phyloP scores from a whole-genome alignment of 305 asterid genomes.

The Solanum hybrid region DNA sequence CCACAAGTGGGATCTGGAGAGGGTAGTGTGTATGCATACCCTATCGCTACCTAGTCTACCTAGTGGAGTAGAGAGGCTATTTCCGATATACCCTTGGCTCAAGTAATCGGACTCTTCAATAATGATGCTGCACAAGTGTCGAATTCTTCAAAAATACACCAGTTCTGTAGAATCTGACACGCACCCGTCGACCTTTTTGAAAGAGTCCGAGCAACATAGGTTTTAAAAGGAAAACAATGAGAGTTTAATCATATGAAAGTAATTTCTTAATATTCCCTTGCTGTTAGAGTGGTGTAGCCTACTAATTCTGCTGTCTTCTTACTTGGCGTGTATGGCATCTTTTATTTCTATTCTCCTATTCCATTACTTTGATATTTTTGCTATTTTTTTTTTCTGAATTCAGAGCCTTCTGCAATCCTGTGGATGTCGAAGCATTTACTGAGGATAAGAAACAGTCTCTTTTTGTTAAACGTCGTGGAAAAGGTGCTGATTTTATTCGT shows the following conservation, averaged over 20 bases:
- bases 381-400: not conserved
- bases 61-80: not conserved
- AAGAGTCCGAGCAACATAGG: not conserved
- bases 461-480: conserved; percentile 77
- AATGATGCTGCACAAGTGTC: not conserved
- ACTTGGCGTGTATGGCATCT: conserved; percentile 3
- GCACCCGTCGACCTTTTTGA: not conserved
- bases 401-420: conserved; percentile 94
- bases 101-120: not conserved
- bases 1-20: not conserved
- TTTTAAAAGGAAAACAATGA: not conserved
- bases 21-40: not conserved
- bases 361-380: not conserved
- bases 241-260: not conserved
- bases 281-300: not conserved
- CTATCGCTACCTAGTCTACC: not conserved
- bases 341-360: conserved; percentile 6
- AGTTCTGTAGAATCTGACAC: not conserved
- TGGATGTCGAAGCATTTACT: conserved; percentile 83
- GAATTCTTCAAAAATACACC: not conserved
- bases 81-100: not conserved
- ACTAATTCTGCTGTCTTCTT: not conserved
- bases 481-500: conserved; percentile 80
- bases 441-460: conserved; percentile 76
- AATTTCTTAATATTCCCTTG: not conserved